Base-by-base conservation (phyloP, 495 filamentous ascomycete species). In the Chaetomidium leptoderma region DNA sequence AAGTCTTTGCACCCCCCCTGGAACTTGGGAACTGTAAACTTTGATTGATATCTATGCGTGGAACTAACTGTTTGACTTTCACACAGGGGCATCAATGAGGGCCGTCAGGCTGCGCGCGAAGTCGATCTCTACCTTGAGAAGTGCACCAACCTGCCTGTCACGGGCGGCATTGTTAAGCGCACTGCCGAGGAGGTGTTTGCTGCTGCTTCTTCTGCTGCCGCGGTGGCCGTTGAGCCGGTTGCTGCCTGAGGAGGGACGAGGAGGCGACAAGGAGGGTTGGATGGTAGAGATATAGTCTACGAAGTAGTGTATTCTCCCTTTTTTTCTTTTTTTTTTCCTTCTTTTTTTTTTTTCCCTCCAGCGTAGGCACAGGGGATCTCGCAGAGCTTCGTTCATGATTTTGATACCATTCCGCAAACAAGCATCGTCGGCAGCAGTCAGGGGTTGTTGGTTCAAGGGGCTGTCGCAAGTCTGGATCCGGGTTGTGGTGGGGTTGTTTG, bases 51-150 rank as follows among this genome's bases (percentile, higher is more conserved):
- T 1, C 13, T 6, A 47, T 11, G 24, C 27, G 57, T 56, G 24
- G n/a, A n/a, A n/a, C 73, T 75, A 70, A 78, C 57, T 50, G 40
- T n/a, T n/a, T 61, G 47, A 50, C 16, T 30, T 56, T 19, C 26
- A 57, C 32, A n/a, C 57, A 90, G 88, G 90, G 93, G 92, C 73
- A 99, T 99, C 80, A 99, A 99, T 69, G 93, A 99, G 79, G 93
- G 93, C 67, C 88, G 93, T 62, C 88, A 91, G 75, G 86, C 87
- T 48, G 93, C 93, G 66, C 89, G 95, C 55, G 92, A 99, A 72
- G 90, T 97, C 49, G 93, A 99, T 69, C 70, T 90, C 48, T 95
- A 84, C 78, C 88, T 99, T 52, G 88, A 87, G 74, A 80, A 85
- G 57, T 86, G 83, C 64, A 92, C 90, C 43, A 81, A 80, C 63